phyloP scores from a whole-genome alignment of 2,329 filamentous ascomycete species.

The Setomelanomma holmii region DNA sequence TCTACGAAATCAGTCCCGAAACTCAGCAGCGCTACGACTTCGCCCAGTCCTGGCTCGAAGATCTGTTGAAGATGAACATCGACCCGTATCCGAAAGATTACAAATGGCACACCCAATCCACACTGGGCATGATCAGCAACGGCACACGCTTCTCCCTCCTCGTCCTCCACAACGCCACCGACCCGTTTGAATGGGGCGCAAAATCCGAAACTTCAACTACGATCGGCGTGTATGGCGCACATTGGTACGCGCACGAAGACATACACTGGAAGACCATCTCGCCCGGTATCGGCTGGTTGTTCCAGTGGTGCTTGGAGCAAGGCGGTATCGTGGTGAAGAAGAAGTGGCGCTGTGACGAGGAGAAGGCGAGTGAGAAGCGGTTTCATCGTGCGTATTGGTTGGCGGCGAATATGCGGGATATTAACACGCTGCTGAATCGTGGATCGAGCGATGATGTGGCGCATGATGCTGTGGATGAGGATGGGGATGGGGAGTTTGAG shows the following conservation, averaged over 20 bases:
- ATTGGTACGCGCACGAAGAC: slow-evolving; percentile 20
- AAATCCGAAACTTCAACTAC: slow-evolving; percentile 17
- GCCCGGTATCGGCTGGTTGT: slow-evolving; percentile 2
- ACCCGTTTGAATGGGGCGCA: slow-evolving; percentile 21
- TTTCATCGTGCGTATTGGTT: slow-evolving; percentile 43
- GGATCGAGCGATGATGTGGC: background rate
- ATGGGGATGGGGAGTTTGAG: slow-evolving; percentile 8
- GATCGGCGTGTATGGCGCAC: slow-evolving; percentile 33
- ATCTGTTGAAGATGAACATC: background rate
- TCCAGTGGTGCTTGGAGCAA: background rate
- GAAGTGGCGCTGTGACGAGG: slow-evolving; percentile 21
- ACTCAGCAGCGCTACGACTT: slow-evolving; percentile 8
- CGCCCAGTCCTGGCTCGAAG: slow-evolving; percentile 16
- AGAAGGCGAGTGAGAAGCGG: slow-evolving; percentile 21
- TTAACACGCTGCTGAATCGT: slow-evolving; percentile 24
- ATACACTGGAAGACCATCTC: slow-evolving; percentile 37
- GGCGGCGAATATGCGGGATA: slow-evolving; percentile 21
- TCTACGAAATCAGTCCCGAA: slow-evolving; percentile 28
- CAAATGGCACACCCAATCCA: slow-evolving; percentile 21
- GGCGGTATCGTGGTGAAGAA: slow-evolving; percentile 12
- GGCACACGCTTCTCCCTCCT: slow-evolving; percentile 28
- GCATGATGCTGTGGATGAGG: slow-evolving; percentile 12
- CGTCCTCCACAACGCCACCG: slow-evolving; percentile 34
- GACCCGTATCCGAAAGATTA: background rate
- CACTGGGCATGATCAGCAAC: slow-evolving; percentile 32